Evolutionary conservation across 2,329 filamentous ascomycete genomes (phyloP), one percentile per base, ranked within the genome.

Genomic region (Cladosporium sp.): DNA sequence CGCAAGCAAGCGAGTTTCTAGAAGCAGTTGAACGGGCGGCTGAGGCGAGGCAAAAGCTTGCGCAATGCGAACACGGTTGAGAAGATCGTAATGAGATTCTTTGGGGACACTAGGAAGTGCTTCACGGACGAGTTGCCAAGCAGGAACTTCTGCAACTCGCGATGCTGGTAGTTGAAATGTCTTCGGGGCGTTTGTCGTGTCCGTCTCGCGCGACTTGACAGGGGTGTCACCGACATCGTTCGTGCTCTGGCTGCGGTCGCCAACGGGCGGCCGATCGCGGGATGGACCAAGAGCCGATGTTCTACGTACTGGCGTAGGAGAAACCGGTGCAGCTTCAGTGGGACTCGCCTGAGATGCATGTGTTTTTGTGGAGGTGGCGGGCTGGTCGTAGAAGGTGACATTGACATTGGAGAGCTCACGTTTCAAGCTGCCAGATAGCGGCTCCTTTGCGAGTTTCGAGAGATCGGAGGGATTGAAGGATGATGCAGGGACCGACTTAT

Each of bases 401-500:
- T 84, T 85, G 43, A 97, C 79, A 63, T 86, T 83, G 88, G 85
- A 64, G 27, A 89, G 95, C 50, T 87, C 84, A 54, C 83, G 80
- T 85, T 88, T 95, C 18, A 75, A 70, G 19, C 61, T 50, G 4
- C 64, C 54, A 22, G 70, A 63, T 4, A 69, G 54, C 17, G 70
- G 58, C 40, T 69, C 78, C 50, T 84, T 84, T 45, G 85, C 84
- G 51, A 97, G 75, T 11, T 85, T 80, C 29, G 87, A 82, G 49
- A 99, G 73, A 68, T 99, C 89, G 58, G 91, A 91, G n/a, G 88
- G 87, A 68, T 88, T 84, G 68, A 87, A 80, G 27, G 79, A 74
- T 5, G 77, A 76, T 18, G 80, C 73, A 66, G 47, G 64, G 19
- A 70, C 63, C 2, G 73, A 67, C 68, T 87, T 91, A 11, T 95